A percentile compares a stretch with the other conserved stretches of the same genome.
phyloP scores from a whole-genome alignment of 179 eudicot genomes.

The Sideroxylon spinosum region DNA sequence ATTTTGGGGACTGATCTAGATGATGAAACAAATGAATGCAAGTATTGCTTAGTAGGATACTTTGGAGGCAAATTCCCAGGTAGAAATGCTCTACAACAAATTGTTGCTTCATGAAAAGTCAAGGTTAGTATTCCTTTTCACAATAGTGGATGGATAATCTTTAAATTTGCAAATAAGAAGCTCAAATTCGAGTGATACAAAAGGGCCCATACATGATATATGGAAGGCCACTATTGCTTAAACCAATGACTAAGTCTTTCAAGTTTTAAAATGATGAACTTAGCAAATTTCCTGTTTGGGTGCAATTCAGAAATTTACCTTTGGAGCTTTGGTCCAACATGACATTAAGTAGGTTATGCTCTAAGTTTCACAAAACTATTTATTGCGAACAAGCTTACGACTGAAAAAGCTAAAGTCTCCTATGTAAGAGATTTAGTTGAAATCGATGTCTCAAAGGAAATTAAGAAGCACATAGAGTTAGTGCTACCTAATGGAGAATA shows the following conservation, averaged over 20 bases:
- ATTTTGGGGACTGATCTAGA: too few relatives aligned
- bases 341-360: neutral
- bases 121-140: neutral
- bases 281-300: neutral
- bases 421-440: neutral
- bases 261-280: neutral
- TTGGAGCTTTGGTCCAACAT: neutral
- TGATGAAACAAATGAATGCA: too few relatives aligned
- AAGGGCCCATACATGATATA: neutral
- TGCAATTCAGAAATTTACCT: neutral
- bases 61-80: neutral
- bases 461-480: too few relatives aligned
- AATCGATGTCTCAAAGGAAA: too few relatives aligned
- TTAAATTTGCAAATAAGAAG: too few relatives aligned
- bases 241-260: neutral
- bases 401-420: neutral
- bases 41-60: too few relatives aligned
- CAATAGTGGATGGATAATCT: neutral
- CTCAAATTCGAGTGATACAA: neutral
- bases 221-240: neutral
- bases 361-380: neutral
- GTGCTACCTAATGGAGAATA: too few relatives aligned
- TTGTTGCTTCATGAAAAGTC: neutral
- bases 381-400: neutral
- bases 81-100: neutral